Evolutionary conservation across 2,329 filamentous ascomycete genomes (phyloP).

Genomic region (Byssochlamys sp.): DNA sequence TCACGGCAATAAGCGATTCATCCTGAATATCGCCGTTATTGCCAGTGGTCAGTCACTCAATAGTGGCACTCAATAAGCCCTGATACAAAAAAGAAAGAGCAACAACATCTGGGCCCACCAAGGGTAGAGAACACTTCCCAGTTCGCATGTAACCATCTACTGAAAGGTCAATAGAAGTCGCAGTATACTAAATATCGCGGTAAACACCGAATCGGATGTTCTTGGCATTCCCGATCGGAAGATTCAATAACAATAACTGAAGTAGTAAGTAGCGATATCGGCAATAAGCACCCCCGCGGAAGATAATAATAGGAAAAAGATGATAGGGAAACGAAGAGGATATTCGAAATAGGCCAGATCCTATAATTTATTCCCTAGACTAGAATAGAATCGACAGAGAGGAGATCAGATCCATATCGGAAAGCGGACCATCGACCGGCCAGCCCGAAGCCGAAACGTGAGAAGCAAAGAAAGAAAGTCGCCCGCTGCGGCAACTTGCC

Average conservation of each 20-base stretch:
- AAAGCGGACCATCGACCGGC: slow-evolving; percentile 2
- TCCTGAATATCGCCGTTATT: too few species aligned
- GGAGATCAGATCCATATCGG: neutral
- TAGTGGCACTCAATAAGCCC: too few species aligned
- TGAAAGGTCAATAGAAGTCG: too few species aligned
- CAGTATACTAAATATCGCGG: too few species aligned
- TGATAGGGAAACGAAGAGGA: neutral
- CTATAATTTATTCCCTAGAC: too few species aligned
- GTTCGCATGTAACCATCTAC: too few species aligned
- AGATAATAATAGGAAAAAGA: neutral
- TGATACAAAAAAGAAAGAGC: too few species aligned
- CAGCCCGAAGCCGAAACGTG: neutral
- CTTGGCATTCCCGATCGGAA: slow-evolving; percentile 1
- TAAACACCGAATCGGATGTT: neutral
- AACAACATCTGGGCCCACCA: too few species aligned
- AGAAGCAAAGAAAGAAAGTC: neutral
- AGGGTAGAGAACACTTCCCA: too few species aligned
- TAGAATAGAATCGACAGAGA: too few species aligned
- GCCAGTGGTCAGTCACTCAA: too few species aligned
- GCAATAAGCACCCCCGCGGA: slow-evolving; percentile 1
- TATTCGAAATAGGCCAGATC: neutral
- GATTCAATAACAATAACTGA: slow-evolving; percentile 1
- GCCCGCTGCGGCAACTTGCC: neutral
- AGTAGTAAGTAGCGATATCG: neutral
- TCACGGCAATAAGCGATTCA: too few species aligned